These are phyloP conservation scores for Conticribra guillardii DNA, from an alignment of 108 stramenopile species.

Conservation along the genomic window DNA sequence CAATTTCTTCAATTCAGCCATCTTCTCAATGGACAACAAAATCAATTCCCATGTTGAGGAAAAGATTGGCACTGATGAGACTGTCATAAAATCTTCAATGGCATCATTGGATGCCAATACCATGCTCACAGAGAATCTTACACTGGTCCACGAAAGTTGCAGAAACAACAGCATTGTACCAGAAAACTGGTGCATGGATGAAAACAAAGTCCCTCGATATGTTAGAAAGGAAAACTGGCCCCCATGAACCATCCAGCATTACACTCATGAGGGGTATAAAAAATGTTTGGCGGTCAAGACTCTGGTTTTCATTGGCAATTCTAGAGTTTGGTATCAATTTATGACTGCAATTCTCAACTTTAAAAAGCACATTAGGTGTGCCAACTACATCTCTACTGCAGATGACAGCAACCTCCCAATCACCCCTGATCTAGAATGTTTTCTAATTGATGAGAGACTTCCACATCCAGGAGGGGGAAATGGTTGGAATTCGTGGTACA, in stretches of 20 bases:
- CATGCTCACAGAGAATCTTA: too few species aligned
- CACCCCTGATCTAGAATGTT: constrained; percentile 3
- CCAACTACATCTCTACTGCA: too few species aligned
- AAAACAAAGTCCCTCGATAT: background rate
- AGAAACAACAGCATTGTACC: background rate
- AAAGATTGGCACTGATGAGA: too few species aligned
- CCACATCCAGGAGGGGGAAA: background rate
- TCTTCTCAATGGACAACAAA: too few species aligned
- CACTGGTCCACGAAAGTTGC: too few species aligned
- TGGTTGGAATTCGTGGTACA: constrained; percentile 11
- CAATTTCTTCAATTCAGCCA: too few species aligned
- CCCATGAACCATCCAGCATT: constrained; percentile 5
- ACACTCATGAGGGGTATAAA: constrained; percentile 12
- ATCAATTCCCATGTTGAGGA: too few species aligned
- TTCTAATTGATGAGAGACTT: constrained; percentile 1
- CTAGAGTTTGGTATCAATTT: constrained; percentile 28
- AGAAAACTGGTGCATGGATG: constrained; percentile 11
- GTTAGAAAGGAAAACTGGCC: background rate
- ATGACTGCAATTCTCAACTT: constrained; percentile 15
- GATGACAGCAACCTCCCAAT: background rate
- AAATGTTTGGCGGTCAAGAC: constrained; percentile 23
- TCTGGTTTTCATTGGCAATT: constrained; percentile 23
- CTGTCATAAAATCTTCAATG: too few species aligned
- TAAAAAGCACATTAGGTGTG: constrained; percentile 15
- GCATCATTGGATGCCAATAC: too few species aligned